Evolutionary conservation across 305 asterid genomes (phyloP).

Genomic region (Caryopteris hybrid): DNA sequence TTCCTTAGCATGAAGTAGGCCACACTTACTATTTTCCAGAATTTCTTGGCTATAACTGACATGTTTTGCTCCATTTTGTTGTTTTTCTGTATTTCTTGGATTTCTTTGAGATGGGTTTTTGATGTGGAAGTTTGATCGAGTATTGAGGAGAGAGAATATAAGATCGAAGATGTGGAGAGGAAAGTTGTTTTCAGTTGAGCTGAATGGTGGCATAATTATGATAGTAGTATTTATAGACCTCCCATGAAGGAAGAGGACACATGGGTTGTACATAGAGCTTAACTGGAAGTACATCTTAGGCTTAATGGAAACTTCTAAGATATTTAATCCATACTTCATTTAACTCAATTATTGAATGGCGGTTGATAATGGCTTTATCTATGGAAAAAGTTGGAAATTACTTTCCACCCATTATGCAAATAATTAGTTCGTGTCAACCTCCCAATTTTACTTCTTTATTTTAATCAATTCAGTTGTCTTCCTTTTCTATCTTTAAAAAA

Average conservation of each 20-base stretch:
- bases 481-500: no score
- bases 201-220: not conserved
- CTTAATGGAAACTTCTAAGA: constrained; percentile 11
- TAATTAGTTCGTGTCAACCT: not conserved
- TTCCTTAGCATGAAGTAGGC: constrained; percentile 37
- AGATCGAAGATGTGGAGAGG: not conserved
- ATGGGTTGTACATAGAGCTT: constrained; percentile 10
- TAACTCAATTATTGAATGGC: constrained; percentile 20
- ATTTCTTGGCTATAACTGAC: constrained; percentile 39
- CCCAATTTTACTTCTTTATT: not conserved
- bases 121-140: not conserved
- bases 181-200: constrained; percentile 4
- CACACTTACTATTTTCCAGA: constrained; percentile 33
- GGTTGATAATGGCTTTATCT: not conserved
- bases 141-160: not conserved
- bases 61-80: constrained; percentile 44
- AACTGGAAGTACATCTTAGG: not conserved
- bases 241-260: not conserved
- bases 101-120: not conserved
- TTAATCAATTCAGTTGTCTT: not conserved
- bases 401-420: not conserved
- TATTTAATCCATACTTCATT: not conserved
- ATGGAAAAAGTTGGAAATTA: not conserved
- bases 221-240: constrained; percentile 20
- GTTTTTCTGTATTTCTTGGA: no score